These are phyloP conservation scores for Eurotiales sp. DNA, from an alignment of 2,329 filamentous ascomycete genomes.

Conservation along the genomic window DNA sequence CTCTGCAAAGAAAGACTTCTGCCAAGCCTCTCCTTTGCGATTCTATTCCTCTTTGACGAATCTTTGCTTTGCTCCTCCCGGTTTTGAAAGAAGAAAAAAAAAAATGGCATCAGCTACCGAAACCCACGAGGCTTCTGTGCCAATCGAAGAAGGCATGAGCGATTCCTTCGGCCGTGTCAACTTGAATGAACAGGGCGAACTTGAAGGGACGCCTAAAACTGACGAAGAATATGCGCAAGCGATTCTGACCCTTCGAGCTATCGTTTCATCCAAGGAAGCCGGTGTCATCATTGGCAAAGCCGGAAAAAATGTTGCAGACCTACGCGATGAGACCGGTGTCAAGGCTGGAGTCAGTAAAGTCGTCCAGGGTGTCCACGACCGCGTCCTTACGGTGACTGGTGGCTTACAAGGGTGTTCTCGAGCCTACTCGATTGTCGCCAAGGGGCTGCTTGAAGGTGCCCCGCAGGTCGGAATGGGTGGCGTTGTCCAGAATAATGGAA, in stretches of 20 bases:
- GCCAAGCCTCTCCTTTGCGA: too few species aligned
- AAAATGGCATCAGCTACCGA: slow-evolving; percentile 61
- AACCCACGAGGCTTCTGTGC: slow-evolving; percentile 49
- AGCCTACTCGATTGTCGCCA: slow-evolving; percentile 90
- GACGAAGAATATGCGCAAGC: slow-evolving; percentile 95
- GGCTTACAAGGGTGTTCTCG: slow-evolving; percentile 82
- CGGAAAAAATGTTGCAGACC: slow-evolving; percentile 95
- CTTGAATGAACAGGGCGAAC: slow-evolving; percentile 62
- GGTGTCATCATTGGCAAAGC: slow-evolving; percentile 99
- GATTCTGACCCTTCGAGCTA: slow-evolving; percentile 89
- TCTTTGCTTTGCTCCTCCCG: neutral
- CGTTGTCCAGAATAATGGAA: slow-evolving; percentile 78
- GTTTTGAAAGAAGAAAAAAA: neutral
- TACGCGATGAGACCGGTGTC: slow-evolving; percentile 95
- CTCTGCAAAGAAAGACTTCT: neutral
- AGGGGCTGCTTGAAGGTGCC: slow-evolving; percentile 85
- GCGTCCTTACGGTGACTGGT: slow-evolving; percentile 92
- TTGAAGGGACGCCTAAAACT: slow-evolving; percentile 78
- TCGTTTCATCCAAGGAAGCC: slow-evolving; percentile 97
- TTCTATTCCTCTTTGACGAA: neutral
- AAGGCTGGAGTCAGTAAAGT: slow-evolving; percentile 99
- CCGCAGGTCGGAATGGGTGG: slow-evolving; percentile 96
- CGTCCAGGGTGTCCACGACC: slow-evolving; percentile 93
- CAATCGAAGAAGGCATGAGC: slow-evolving; percentile 59
- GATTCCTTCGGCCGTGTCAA: slow-evolving; percentile 64